These are phyloP conservation scores for Alternaria sp. DNA, from an alignment of 2,329 filamentous ascomycete genomes.

Conservation along the genomic window DNA sequence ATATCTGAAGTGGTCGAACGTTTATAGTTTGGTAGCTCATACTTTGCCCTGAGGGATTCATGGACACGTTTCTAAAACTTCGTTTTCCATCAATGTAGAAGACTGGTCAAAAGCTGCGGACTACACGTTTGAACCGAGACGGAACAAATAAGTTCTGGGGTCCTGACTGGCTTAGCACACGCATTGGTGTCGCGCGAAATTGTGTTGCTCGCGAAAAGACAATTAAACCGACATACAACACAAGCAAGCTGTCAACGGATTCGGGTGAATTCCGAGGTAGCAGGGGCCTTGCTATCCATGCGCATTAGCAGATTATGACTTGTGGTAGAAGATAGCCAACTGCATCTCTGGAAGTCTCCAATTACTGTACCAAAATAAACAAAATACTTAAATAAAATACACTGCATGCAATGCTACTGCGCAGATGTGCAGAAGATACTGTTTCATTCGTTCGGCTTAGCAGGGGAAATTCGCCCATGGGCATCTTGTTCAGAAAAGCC, in stretches of 20 bases:
- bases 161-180: not conserved
- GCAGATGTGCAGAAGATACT: not conserved
- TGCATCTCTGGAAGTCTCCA: not conserved
- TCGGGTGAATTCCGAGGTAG: constrained; percentile 1
- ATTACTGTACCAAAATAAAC: not conserved
- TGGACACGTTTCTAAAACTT: not conserved
- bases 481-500: constrained; percentile 14
- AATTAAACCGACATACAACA: not conserved
- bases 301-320: not conserved
- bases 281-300: not conserved
- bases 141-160: not conserved
- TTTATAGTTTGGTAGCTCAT: not conserved
- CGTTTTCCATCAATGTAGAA: not conserved
- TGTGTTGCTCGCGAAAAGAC: not conserved
- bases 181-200: not conserved
- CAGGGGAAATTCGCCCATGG: constrained; percentile 8
- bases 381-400: not conserved
- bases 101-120: not conserved
- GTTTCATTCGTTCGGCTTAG: constrained; percentile 2
- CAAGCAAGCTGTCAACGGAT: not conserved
- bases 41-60: not conserved
- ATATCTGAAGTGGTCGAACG: not conserved
- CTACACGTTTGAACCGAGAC: not conserved
- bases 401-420: not conserved
- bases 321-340: not conserved